These are phyloP conservation scores for Xerocomellus intermedius DNA, from an alignment of 768 basidiomycete species.

Conservation along the genomic window DNA sequence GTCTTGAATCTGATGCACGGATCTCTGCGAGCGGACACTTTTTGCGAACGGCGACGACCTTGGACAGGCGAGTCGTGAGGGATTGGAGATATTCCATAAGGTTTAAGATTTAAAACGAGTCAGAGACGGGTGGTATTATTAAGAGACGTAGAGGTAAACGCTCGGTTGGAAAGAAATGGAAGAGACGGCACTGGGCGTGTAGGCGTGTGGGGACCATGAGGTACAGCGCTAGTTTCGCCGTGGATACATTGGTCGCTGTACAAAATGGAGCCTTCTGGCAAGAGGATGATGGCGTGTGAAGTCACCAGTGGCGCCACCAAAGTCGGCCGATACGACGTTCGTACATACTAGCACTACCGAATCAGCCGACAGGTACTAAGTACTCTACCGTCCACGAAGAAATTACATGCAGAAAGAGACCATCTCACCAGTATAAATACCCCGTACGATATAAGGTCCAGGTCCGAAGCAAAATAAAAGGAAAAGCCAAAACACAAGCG, in stretches of 20 bases:
- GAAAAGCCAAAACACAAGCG: background rate
- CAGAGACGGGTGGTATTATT: background rate
- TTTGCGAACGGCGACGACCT: conserved; percentile 24
- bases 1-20: conserved; percentile 11
- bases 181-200: background rate
- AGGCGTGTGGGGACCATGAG: conserved; percentile 17
- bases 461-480: background rate
- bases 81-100: conserved; percentile 25
- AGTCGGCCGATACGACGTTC: conserved; percentile 12
- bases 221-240: conserved; percentile 23
- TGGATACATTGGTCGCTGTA: conserved; percentile 15
- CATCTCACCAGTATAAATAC: background rate
- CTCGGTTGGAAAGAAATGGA: background rate
- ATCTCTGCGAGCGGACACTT: conserved; percentile 7
- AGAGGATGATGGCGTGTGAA: conserved; percentile 6
- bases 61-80: conserved; percentile 16
- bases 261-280: conserved; percentile 1
- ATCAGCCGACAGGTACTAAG: conserved; percentile 3
- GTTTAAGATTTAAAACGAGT: background rate
- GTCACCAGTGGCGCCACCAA: background rate
- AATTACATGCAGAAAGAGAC: background rate
- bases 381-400: background rate
- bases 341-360: background rate
- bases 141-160: background rate
- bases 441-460: background rate